Percentiles rank a stretch among this genome's conserved stretches.
Conservation (phyloP, 1,139 yeast species). For the Nakaseomyces glabratus region DNA sequence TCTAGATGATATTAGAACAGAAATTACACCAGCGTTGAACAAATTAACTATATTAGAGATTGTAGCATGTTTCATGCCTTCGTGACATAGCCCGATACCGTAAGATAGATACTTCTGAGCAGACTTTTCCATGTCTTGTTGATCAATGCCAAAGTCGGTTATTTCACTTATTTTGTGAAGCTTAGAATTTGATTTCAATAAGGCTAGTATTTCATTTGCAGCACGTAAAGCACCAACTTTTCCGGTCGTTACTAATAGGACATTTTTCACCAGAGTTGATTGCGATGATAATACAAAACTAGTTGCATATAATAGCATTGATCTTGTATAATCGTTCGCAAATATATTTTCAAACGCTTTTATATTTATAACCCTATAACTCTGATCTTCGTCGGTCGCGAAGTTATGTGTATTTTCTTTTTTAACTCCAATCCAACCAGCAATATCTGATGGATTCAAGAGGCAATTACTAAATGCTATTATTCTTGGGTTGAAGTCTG, state of each 20-base stretch:
- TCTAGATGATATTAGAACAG: slow-evolving; percentile 48
- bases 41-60: slow-evolving; percentile 45
- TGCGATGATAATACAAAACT: too few species aligned
- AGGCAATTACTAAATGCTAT: slow-evolving; percentile 62
- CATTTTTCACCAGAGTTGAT: too few species aligned
- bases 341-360: slow-evolving; percentile 42
- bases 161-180: too few species aligned
- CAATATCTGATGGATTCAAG: slow-evolving; percentile 68
- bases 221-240: background rate
- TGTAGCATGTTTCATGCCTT: slow-evolving; percentile 53
- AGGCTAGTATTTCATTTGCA: background rate
- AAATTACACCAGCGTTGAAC: slow-evolving; percentile 41
- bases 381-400: slow-evolving; percentile 50
- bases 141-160: background rate
- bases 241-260: too few species aligned
- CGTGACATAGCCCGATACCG: slow-evolving; percentile 64
- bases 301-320: too few species aligned
- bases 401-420: slow-evolving; percentile 58
- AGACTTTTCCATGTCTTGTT: background rate
- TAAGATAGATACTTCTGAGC: slow-evolving; percentile 17
- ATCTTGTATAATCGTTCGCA: slow-evolving; percentile 42
- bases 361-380: slow-evolving; percentile 51
- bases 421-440: slow-evolving; percentile 74
- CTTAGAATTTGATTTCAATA: too few species aligned
- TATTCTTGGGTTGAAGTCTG: slow-evolving; percentile 47